Base-by-base conservation (phyloP, 805 yeast genomes). In the Myxozyma neglecta region DNA sequence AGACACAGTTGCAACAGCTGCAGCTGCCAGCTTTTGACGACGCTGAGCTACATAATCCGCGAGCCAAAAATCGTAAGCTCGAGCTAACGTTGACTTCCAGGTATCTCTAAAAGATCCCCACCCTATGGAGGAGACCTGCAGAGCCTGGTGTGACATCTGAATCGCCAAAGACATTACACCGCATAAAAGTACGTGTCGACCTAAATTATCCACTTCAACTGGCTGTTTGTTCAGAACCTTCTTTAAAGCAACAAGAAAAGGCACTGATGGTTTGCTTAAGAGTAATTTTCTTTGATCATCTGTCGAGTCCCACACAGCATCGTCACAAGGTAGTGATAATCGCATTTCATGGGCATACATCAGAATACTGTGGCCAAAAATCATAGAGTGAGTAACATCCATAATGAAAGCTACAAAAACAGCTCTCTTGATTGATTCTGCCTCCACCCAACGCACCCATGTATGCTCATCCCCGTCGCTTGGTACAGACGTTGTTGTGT, bases 351-450 rank as follows among this genome's bases (percentile, higher is more conserved):
- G 87, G 5, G 84, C 80, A 34, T 81, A 80, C 56, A 85, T 73
- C 36, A 80, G 68, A 68, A 83, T 75, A 60, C 87, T 83, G 73
- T 90, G 96, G 3, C 96, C 88, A 72, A 87, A 89, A 50, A 88
- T 81, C 11, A 87, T 83, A 40, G 90, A 87, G 76, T 90, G 96
- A 1, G 87, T 80, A 1, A 88, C 85, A 73, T 90, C 97, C 69
- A 88, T 78, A 70, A 87, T 87, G 71, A 90, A 90, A 10, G 96
- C 90, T 83, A 88, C 84, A 62, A 86, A 83, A 0, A 96, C 89
- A 0, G 88, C 81, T 59, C 97, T 75, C 71, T 90, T 90, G 80
- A 88, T 78, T 43, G 86, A 82, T 73, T 90, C 97, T 42, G 84
- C 83, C 59, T 88, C 90, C 10, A 90, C 87, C 96, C 97, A 90